Evolutionary conservation across 225 moss, liverwort and hornwort genomes (phyloP).

Genomic region (Physcomitrellopsis africana): DNA sequence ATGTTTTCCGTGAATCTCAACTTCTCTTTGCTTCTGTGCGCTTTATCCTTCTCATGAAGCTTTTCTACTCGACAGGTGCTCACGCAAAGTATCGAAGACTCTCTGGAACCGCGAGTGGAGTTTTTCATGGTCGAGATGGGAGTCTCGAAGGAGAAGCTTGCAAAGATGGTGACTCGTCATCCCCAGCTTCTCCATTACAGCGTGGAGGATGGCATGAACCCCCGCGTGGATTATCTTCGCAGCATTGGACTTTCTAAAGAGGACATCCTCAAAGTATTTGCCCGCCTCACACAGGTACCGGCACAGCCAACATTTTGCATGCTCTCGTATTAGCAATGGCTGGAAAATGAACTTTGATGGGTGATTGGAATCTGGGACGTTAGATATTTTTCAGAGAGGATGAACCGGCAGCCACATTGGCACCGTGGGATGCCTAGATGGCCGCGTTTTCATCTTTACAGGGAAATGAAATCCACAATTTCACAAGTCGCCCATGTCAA

Average conservation of each 20-base stretch:
- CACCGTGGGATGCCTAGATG: too few relatives aligned
- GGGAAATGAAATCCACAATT: too few relatives aligned
- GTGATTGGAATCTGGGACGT: too few relatives aligned
- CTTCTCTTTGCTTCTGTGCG: not conserved
- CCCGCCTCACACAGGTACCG: slow-evolving; percentile 66
- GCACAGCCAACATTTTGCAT: not conserved
- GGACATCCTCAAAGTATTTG: slow-evolving; percentile 67
- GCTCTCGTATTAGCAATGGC: too few relatives aligned
- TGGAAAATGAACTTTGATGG: too few relatives aligned
- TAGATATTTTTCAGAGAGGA: too few relatives aligned
- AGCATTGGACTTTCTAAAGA: slow-evolving; percentile 67
- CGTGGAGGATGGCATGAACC: slow-evolving; percentile 63
- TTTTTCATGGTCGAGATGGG: slow-evolving; percentile 70
- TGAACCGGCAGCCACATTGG: too few relatives aligned
- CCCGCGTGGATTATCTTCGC: slow-evolving; percentile 63
- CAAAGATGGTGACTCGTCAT: slow-evolving; percentile 81
- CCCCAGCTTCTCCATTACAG: slow-evolving; percentile 82
- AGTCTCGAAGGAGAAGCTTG: slow-evolving; percentile 59
- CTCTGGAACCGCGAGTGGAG: slow-evolving; percentile 65
- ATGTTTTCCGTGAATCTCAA: not conserved
- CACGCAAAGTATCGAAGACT: slow-evolving; percentile 80
- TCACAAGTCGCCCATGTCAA: too few relatives aligned
- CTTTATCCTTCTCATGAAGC: slow-evolving; percentile 1
- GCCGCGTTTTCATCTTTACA: too few relatives aligned
- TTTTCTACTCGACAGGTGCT: slow-evolving; percentile 40